These are phyloP conservation scores for Daphne laureola DNA, from an alignment of 441 rosid genomes.

Conservation along the genomic window DNA sequence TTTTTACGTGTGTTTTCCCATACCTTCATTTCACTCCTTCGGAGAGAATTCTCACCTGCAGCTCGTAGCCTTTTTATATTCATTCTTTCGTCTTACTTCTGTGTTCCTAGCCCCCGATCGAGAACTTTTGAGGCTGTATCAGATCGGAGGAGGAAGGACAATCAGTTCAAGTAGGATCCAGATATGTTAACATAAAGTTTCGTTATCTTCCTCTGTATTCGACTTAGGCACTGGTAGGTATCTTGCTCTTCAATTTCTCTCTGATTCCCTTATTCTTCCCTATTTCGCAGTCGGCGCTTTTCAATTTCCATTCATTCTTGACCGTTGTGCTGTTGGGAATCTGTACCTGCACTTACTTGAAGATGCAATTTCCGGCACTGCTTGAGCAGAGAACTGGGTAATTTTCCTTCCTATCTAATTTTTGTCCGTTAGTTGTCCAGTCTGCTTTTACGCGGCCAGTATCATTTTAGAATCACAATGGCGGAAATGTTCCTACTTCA, in stretches of 20 bases:
- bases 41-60: too few species aligned
- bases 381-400: slow-evolving; percentile 93
- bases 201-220: neutral
- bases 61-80: neutral
- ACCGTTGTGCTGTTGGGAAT: slow-evolving; percentile 89
- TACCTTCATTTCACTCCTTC: too few species aligned
- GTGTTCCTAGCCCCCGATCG: neutral
- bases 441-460: too few species aligned
- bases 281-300: slow-evolving; percentile 70
- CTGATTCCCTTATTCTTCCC: neutral
- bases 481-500: too few species aligned
- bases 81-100: neutral
- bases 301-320: slow-evolving; percentile 88
- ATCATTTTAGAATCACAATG: too few species aligned
- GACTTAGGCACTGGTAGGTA: neutral
- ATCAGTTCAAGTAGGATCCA: slow-evolving; percentile 6
- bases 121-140: neutral
- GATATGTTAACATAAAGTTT: slow-evolving; percentile 20
- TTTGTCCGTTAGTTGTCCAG: neutral
- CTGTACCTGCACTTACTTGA: slow-evolving; percentile 85
- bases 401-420: slow-evolving; percentile 3
- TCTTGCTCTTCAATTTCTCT: neutral
- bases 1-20: too few species aligned
- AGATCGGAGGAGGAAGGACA: slow-evolving; percentile 13
- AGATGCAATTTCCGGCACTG: slow-evolving; percentile 96